phyloP scores from a whole-genome alignment of 441 rosid species.

The Corymbia citriodora region DNA sequence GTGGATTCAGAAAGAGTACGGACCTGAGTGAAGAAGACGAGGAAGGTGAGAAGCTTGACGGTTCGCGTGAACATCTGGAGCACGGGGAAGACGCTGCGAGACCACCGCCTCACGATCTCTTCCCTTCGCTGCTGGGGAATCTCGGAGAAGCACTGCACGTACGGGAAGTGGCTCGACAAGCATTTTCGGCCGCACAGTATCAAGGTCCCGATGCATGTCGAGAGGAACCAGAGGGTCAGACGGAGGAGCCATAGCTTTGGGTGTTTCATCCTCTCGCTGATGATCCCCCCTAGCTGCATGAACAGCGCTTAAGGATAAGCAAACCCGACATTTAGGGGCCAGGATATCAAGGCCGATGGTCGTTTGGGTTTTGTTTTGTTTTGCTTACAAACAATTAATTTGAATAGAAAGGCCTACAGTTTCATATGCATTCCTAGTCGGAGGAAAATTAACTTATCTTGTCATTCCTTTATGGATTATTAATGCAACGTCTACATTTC shows the following conservation, averaged over 20 bases:
- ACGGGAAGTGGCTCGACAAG: slow-evolving; percentile 49
- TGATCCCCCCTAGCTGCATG: slow-evolving; percentile 50
- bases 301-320: not conserved
- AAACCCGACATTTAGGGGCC: not conserved
- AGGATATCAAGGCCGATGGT: not conserved
- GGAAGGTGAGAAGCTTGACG: slow-evolving; percentile 42
- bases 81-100: slow-evolving; percentile 32
- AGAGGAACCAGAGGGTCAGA: slow-evolving; percentile 42
- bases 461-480: no score
- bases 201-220: slow-evolving; percentile 63
- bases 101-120: slow-evolving; percentile 43
- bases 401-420: not conserved
- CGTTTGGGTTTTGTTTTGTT: not conserved
- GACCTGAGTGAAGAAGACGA: slow-evolving; percentile 80
- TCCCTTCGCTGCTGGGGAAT: slow-evolving; percentile 39
- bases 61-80: slow-evolving; percentile 52
- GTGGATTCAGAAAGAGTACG: not conserved
- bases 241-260: slow-evolving; percentile 60
- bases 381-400: not conserved
- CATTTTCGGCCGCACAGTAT: slow-evolving; percentile 47
- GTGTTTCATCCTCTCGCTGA: slow-evolving; percentile 61
- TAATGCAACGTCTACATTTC: no score
- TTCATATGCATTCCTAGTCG: not conserved
- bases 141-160: slow-evolving; percentile 34
- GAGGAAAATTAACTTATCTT: not conserved